Evolutionary conservation across 208 protist species (phyloP).

Genomic region (Wallacemonas sp.): DNA sequence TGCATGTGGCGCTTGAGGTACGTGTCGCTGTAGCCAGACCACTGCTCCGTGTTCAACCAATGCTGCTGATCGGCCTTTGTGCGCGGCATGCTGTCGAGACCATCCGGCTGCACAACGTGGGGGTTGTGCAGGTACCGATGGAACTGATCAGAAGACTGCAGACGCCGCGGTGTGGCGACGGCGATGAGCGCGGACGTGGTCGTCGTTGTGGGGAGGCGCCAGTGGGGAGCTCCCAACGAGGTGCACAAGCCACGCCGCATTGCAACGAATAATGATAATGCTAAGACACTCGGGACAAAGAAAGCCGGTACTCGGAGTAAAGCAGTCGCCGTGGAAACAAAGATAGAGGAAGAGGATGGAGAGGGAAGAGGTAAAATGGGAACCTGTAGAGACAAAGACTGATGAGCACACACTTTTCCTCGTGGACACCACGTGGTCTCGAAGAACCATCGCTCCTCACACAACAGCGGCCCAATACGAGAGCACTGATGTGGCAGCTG

Average conservation of each 20-base stretch:
- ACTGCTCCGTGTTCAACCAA: conserved; percentile 91
- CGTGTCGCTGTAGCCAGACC: conserved; percentile 83
- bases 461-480: no score
- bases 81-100: conserved; percentile 69
- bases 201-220: no score
- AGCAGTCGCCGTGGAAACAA: no score
- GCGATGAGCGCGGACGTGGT: conserved; percentile 1
- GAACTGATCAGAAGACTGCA: conserved; percentile 79
- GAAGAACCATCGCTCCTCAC: no score
- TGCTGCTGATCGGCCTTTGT: conserved; percentile 82
- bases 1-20: conserved; percentile 84
- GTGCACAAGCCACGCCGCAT: no score
- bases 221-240: no score
- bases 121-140: conserved; percentile 85
- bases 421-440: no score
- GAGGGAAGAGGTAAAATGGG: neutral
- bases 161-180: conserved; percentile 29
- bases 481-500: no score
- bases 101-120: conserved; percentile 83
- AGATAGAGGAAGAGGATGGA: conserved; percentile 5
- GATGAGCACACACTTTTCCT: no score
- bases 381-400: no score
- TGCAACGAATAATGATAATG: no score
- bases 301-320: neutral
- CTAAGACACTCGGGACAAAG: neutral